These are phyloP conservation scores for Talaromyces wortmannii DNA, from an alignment of 495 filamentous ascomycete species.

Conservation along the genomic window DNA sequence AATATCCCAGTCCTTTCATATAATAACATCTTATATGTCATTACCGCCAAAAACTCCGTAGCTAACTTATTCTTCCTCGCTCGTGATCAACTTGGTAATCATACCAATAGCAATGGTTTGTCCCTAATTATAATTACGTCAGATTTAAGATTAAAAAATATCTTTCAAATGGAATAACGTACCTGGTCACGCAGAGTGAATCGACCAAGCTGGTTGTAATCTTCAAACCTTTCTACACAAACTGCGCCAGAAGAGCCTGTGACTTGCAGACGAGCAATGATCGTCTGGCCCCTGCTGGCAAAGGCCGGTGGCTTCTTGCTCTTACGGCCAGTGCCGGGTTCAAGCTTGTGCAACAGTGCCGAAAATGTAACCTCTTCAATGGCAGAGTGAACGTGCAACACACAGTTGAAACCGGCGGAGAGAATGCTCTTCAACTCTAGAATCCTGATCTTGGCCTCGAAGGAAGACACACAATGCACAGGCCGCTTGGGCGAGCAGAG, in stretches of 20 bases:
- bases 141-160: slow-evolving; percentile 3
- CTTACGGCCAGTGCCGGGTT: slow-evolving; percentile 92
- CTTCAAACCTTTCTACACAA: slow-evolving; percentile 88
- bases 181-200: slow-evolving; percentile 96
- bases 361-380: slow-evolving; percentile 93
- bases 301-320: slow-evolving; percentile 90
- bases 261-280: slow-evolving; percentile 88
- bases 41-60: background rate
- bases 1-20: background rate
- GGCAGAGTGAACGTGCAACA: slow-evolving; percentile 82
- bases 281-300: slow-evolving; percentile 83
- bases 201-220: slow-evolving; percentile 88
- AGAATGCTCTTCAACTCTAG: slow-evolving; percentile 95
- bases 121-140: slow-evolving; percentile 45
- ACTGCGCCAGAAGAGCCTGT: slow-evolving; percentile 77
- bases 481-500: slow-evolving; percentile 87
- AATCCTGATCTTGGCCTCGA: slow-evolving; percentile 94
- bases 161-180: slow-evolving; percentile 11
- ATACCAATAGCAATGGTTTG: slow-evolving; percentile 97
- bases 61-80: slow-evolving; percentile 10
- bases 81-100: slow-evolving; percentile 74
- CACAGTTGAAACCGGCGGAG: slow-evolving; percentile 83
- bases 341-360: slow-evolving; percentile 82
- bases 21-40: background rate
- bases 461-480: slow-evolving; percentile 81